Conservation (phyloP, 1,284 basidiomycete species). For the Cerrena zonata region DNA sequence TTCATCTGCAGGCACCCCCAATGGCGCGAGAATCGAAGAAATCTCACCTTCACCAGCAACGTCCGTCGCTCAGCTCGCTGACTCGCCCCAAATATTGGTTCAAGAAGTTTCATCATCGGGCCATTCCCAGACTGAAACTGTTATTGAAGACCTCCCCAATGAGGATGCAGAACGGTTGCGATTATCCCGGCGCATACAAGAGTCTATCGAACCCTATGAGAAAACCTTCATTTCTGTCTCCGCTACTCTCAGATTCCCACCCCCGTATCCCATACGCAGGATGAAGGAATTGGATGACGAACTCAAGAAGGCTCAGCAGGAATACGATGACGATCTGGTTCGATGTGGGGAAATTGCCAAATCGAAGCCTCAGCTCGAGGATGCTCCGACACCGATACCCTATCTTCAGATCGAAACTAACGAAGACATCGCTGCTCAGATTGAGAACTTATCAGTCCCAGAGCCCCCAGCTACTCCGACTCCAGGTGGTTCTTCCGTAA, state of each 20-base stretch:
- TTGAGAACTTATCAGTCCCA: slow-evolving; percentile 58
- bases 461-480: slow-evolving; percentile 43
- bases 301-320: slow-evolving; percentile 58
- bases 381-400: slow-evolving; percentile 28
- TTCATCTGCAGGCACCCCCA: background rate
- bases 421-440: slow-evolving; percentile 58
- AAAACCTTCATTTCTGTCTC: slow-evolving; percentile 87
- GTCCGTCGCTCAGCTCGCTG: slow-evolving; percentile 4
- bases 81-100: slow-evolving; percentile 4
- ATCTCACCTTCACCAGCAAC: slow-evolving; percentile 8
- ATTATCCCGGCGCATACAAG: slow-evolving; percentile 67
- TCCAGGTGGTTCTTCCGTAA: slow-evolving; percentile 23
- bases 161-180: slow-evolving; percentile 65
- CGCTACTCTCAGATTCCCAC: slow-evolving; percentile 82
- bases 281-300: slow-evolving; percentile 85
- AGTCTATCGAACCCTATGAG: slow-evolving; percentile 76
- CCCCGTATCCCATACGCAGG: slow-evolving; percentile 77
- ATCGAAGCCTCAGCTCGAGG: slow-evolving; percentile 16
- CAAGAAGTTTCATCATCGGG: slow-evolving; percentile 13
- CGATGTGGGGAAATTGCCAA: slow-evolving; percentile 61
- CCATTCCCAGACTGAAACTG: slow-evolving; percentile 11
- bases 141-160: slow-evolving; percentile 54
- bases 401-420: slow-evolving; percentile 29
- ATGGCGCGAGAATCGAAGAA: background rate
- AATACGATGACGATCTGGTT: slow-evolving; percentile 82